Conservation (phyloP, 2,329 filamentous ascomycete genomes). For the Sporothrix curviconia region DNA sequence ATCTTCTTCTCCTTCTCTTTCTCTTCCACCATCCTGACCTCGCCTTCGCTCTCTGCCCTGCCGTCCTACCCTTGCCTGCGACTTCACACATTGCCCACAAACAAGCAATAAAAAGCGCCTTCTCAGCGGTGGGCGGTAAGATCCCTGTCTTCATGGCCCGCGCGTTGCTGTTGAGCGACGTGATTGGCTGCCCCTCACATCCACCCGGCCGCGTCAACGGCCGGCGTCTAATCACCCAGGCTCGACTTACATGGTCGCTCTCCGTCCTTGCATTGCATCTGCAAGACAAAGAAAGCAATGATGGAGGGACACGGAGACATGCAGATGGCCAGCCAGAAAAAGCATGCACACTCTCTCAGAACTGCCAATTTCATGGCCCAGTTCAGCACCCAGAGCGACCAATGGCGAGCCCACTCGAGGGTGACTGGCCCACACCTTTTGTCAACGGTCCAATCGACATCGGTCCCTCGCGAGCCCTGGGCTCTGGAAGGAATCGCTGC, state of each 20-base stretch:
- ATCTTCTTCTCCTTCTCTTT: neutral
- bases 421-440: neutral
- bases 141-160: neutral
- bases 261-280: neutral
- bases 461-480: neutral
- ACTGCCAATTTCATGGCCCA: neutral
- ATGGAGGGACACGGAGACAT: neutral
- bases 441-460: neutral
- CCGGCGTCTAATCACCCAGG: conserved; percentile 5
- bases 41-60: neutral
- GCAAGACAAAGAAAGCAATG: neutral
- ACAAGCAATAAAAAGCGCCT: neutral
- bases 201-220: neutral
- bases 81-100: no score
- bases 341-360: neutral
- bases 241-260: neutral
- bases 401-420: neutral
- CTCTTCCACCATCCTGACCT: no score
- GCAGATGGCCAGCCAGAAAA: neutral
- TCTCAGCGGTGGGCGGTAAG: neutral
- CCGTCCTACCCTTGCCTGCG: neutral
- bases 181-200: conserved; percentile 1
- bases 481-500: neutral
- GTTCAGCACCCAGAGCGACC: neutral
- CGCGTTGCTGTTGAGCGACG: neutral